Percentiles rank a stretch among this genome's conserved stretches.
Conservation (phyloP, 2,329 filamentous ascomycete genomes). For the Fusarium stilboides region DNA sequence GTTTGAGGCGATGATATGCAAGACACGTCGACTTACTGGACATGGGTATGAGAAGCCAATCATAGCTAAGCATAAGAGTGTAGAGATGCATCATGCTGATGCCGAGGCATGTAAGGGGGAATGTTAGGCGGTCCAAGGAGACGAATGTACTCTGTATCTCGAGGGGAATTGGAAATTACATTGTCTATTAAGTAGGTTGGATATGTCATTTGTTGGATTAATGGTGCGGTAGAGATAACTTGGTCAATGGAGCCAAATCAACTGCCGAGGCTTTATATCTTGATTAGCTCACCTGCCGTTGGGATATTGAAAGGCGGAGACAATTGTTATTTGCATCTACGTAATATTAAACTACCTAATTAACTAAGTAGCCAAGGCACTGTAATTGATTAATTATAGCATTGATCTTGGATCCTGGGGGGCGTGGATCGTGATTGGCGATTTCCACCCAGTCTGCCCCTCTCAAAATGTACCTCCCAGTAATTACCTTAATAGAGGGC, state of each 20-base stretch:
- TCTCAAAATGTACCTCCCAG: conserved; percentile 1
- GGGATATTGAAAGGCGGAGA: conserved; percentile 5
- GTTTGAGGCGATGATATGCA: conserved; percentile 46
- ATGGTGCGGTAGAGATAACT: background rate
- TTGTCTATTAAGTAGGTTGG: background rate
- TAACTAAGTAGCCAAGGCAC: too few species aligned
- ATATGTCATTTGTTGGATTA: conserved; percentile 1
- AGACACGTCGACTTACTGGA: conserved; percentile 49
- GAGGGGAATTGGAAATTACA: too few species aligned
- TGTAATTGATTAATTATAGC: conserved; percentile 8
- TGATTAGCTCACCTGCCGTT: background rate
- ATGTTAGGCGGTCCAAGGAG: background rate
- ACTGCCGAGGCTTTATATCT: background rate
- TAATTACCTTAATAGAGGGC: too few species aligned
- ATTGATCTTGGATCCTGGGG: conserved; percentile 18
- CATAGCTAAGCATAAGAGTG: background rate
- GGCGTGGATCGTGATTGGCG: conserved; percentile 27
- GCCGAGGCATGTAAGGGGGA: background rate
- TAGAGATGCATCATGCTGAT: background rate
- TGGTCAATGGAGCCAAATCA: background rate
- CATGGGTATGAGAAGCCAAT: conserved; percentile 14
- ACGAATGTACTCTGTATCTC: too few species aligned
- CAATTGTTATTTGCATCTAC: background rate
- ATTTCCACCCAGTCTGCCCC: conserved; percentile 21
- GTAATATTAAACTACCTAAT: background rate